Percentiles rank a stretch among this genome's conserved stretches.
Evolutionary conservation across 2,329 filamentous ascomycete genomes (phyloP).

Genomic region (Colletotrichum eremochloae): DNA sequence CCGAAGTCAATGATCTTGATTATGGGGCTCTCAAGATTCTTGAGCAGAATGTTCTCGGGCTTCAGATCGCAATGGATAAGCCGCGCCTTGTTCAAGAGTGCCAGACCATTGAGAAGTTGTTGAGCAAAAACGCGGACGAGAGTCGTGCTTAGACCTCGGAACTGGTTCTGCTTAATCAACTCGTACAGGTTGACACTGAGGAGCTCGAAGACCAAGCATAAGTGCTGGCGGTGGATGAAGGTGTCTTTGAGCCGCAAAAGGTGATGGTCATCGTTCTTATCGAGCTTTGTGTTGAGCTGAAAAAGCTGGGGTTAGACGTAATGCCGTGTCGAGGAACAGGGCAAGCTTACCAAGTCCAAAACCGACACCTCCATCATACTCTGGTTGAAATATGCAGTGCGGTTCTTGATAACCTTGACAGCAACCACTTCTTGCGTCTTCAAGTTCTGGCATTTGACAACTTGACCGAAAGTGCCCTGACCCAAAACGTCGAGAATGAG

Average conservation of each 20-base stretch:
- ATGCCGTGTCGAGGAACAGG: background rate
- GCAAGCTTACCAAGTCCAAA: slow-evolving; percentile 81
- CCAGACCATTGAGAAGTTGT: slow-evolving; percentile 92
- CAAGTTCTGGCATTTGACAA: slow-evolving; percentile 98
- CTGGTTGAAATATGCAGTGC: slow-evolving; percentile 99
- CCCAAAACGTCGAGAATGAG: slow-evolving; percentile 96
- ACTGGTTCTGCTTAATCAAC: slow-evolving; percentile 99
- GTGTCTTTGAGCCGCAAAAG: slow-evolving; percentile 95
- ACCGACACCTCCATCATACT: slow-evolving; percentile 99
- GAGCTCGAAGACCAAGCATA: slow-evolving; percentile 96
- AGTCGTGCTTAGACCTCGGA: slow-evolving; percentile 95
- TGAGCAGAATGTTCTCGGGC: slow-evolving; percentile 96
- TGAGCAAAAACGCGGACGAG: slow-evolving; percentile 97
- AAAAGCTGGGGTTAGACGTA: slow-evolving; percentile 28
- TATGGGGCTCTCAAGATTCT: slow-evolving; percentile 98
- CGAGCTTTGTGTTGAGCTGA: slow-evolving; percentile 96
- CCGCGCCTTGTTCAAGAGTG: slow-evolving; percentile 93
- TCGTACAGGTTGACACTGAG: slow-evolving; percentile 98
- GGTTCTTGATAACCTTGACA: slow-evolving; percentile 99
- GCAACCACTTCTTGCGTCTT: slow-evolving; percentile 99
- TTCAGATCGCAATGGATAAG: slow-evolving; percentile 98
- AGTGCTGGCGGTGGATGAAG: slow-evolving; percentile 96
- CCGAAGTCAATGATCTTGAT: slow-evolving; percentile 99
- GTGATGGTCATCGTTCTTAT: slow-evolving; percentile 99
- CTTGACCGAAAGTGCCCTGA: slow-evolving; percentile 97